phyloP scores from a whole-genome alignment of 1,284 basidiomycete species.

The Peniophora sp. region DNA sequence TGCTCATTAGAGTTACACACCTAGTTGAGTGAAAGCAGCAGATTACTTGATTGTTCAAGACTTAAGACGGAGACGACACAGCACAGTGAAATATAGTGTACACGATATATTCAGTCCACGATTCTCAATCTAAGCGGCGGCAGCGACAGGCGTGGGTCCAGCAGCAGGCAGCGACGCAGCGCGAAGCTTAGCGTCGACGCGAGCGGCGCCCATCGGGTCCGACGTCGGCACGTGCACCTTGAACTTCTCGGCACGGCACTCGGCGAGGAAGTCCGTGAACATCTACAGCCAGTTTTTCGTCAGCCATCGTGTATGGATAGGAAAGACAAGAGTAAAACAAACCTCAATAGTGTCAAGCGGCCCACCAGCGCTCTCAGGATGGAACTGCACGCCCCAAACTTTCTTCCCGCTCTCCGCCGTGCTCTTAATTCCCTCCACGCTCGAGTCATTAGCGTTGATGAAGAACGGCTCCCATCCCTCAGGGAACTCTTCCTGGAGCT shows the following conservation, averaged over 20 bases:
- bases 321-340: slow-evolving; percentile 12
- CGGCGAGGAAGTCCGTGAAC: slow-evolving; percentile 86
- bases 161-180: slow-evolving; percentile 9
- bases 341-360: slow-evolving; percentile 92
- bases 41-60: too few relatives aligned
- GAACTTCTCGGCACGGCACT: slow-evolving; percentile 58
- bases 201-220: slow-evolving; percentile 18
- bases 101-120: too few relatives aligned
- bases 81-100: too few relatives aligned
- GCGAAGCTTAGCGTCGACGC: slow-evolving; percentile 12
- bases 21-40: too few relatives aligned
- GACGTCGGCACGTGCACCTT: slow-evolving; percentile 14
- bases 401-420: slow-evolving; percentile 80
- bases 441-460: slow-evolving; percentile 96
- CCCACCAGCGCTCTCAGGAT: slow-evolving; percentile 89
- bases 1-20: too few relatives aligned
- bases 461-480: slow-evolving; percentile 95
- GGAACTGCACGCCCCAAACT: slow-evolving; percentile 96
- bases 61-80: too few relatives aligned
- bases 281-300: slow-evolving; percentile 41
- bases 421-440: slow-evolving; percentile 96
- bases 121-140: too few relatives aligned
- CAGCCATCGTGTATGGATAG: background rate
- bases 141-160: too few relatives aligned
- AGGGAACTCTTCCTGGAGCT: slow-evolving; percentile 88